Conservation (phyloP, 2,329 filamentous ascomycete genomes). For the Madurella mycetomatis region DNA sequence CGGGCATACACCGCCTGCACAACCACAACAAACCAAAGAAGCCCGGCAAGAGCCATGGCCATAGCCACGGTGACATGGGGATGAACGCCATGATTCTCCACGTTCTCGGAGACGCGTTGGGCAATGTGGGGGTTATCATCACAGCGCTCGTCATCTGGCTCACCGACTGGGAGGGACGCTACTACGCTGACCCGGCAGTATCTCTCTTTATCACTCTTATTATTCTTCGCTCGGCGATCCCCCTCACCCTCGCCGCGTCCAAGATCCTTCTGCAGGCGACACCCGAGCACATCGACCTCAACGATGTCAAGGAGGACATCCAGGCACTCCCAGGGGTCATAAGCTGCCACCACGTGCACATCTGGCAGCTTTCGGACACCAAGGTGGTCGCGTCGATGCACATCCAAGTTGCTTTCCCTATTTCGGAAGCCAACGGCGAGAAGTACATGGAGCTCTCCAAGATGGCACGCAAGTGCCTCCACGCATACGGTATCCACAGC, state of each 20-base stretch:
- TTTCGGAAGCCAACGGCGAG: constrained; percentile 70
- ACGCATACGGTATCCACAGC: constrained; percentile 93
- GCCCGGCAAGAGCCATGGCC: constrained; percentile 59
- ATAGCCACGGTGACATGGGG: constrained; percentile 85
- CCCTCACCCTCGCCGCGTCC: constrained; percentile 72
- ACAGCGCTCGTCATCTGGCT: constrained; percentile 90
- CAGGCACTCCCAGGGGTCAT: constrained; percentile 77
- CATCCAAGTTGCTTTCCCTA: constrained; percentile 85
- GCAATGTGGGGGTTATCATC: constrained; percentile 79
- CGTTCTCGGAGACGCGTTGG: constrained; percentile 76
- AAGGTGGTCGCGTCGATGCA: constrained; percentile 92
- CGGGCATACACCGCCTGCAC: constrained; percentile 63
- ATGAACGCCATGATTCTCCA: constrained; percentile 83
- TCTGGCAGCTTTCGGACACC: constrained; percentile 95
- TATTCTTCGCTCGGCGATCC: constrained; percentile 68
- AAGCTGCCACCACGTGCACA: constrained; percentile 91
- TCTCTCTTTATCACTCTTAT: constrained; percentile 89
- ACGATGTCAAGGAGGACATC: constrained; percentile 91
- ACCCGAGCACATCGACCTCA: constrained; percentile 78
- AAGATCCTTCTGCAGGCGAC: constrained; percentile 93
- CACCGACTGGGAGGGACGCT: constrained; percentile 72
- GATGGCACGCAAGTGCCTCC: constrained; percentile 79
- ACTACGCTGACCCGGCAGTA: constrained; percentile 86
- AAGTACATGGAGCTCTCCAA: constrained; percentile 89
- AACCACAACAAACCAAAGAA: constrained; percentile 75